Conservation (phyloP, 1,284 basidiomycete species). For the Athelia sp. region DNA sequence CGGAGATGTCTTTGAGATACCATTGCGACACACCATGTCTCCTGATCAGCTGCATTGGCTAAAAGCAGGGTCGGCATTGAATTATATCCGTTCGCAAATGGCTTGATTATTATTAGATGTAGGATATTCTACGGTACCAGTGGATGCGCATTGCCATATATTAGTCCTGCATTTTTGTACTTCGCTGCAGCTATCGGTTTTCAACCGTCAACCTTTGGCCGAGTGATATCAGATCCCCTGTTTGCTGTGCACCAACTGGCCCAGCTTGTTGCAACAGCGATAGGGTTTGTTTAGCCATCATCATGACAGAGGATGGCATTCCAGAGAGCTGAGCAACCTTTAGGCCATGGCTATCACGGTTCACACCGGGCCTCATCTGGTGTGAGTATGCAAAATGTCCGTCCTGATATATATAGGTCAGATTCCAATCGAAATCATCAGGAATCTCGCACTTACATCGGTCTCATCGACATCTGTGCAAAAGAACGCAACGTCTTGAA, state of each 20-base stretch:
- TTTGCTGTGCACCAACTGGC: slow-evolving; percentile 8
- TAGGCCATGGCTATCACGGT: slow-evolving; percentile 88
- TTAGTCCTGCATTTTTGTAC: too few species aligned
- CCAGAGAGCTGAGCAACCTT: slow-evolving; percentile 89
- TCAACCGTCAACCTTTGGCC: slow-evolving; percentile 13
- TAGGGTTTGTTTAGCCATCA: slow-evolving; percentile 52
- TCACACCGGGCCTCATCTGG: slow-evolving; percentile 77
- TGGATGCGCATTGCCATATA: too few species aligned
- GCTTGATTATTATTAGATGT: not conserved
- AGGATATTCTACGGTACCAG: not conserved
- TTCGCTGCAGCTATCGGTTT: too few species aligned
- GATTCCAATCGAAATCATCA: slow-evolving; percentile 2
- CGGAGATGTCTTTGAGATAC: slow-evolving; percentile 65
- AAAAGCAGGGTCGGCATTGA: slow-evolving; percentile 81
- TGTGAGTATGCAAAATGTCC: slow-evolving; percentile 83
- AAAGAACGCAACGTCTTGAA: slow-evolving; percentile 72
- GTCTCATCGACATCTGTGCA: slow-evolving; percentile 84
- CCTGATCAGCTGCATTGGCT: slow-evolving; percentile 87
- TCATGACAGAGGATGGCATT: slow-evolving; percentile 65
- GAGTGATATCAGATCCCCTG: slow-evolving; percentile 20
- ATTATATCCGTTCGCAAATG: slow-evolving; percentile 67
- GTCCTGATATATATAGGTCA: slow-evolving; percentile 37
- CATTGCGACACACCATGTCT: slow-evolving; percentile 85
- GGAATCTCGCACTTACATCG: slow-evolving; percentile 40
- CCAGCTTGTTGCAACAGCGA: slow-evolving; percentile 27